Base-by-base conservation (phyloP, 2,329 filamentous ascomycete species). In the Mycosphaerella arachidis region DNA sequence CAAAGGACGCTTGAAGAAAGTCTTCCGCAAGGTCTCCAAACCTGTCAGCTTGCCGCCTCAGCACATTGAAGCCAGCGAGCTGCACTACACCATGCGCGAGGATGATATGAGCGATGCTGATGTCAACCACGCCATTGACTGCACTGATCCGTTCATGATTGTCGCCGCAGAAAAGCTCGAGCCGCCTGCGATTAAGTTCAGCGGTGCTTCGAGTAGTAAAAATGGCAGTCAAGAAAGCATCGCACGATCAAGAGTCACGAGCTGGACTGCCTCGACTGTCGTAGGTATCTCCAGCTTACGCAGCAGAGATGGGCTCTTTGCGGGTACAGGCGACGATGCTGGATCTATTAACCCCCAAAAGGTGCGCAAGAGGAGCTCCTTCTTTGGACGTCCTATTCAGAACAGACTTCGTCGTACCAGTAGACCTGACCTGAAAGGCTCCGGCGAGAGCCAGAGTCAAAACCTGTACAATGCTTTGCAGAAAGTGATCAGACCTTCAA, bases 171-270 rank as follows among this genome's bases (percentile, higher is more conserved):
- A 61, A 29, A 53, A 57, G 8, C 59, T 57, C 18, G 53, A 31
- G 35, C 35, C 24, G 10, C 20, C 45, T 8, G 24, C 35, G 6
- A 24, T 9, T 24, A 48, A 40, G 3, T 37, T 54, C 12, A 37
- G 20, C 27, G 48, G 29, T 8, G 43, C 31, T 18, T 16, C 29
- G 72, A 80, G 16, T 40, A 55, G 50, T 45, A 63, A 85, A 5
- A 81, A 81, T 60, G 85, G 80, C 60, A 72, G 72, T 45, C 74
- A 73, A 54, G 68, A 67, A 1, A 76, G 73, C 13, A 81, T 83
- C 43, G 81, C 84, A 20, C 83, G 77, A 64, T 88, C 86, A n/a
- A 77, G 87, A 24, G 84, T 90, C 54, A 90, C 87, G 1, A 91
- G 88, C 71, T 91, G 88, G 88, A 83, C 82, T 4, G 84, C 85